Conservation (phyloP, 805 yeast genomes). For the Myxozyma udenii region DNA sequence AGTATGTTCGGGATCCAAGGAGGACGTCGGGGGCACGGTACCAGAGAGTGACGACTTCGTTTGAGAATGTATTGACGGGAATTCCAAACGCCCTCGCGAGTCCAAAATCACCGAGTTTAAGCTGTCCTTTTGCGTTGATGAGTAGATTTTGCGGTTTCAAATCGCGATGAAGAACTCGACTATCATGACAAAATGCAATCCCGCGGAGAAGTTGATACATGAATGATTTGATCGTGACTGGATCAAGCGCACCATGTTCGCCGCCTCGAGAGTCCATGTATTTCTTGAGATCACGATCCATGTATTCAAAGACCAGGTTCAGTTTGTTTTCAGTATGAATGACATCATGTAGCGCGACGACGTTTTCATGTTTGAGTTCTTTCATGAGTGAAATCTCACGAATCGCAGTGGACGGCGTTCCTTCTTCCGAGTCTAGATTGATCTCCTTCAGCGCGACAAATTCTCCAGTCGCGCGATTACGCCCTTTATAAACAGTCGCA, state of each 20-base stretch:
- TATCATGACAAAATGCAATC: slow-evolving; percentile 81
- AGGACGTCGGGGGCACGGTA: slow-evolving; percentile 96
- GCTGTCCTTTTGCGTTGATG: slow-evolving; percentile 83
- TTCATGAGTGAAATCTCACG: slow-evolving; percentile 94
- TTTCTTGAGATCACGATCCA: slow-evolving; percentile 90
- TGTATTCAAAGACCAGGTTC: slow-evolving; percentile 86
- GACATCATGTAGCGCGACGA: slow-evolving; percentile 91
- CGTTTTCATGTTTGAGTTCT: slow-evolving; percentile 89
- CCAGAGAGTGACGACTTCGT: slow-evolving; percentile 97
- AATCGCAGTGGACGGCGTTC: slow-evolving; percentile 97
- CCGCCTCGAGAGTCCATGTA: slow-evolving; percentile 94
- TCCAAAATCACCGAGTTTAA: slow-evolving; percentile 95
- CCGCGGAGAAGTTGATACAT: slow-evolving; percentile 94
- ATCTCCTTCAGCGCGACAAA: slow-evolving; percentile 98
- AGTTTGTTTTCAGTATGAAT: slow-evolving; percentile 95
- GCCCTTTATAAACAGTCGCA: slow-evolving; percentile 97
- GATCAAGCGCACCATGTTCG: slow-evolving; percentile 66
- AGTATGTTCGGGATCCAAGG: slow-evolving; percentile 89
- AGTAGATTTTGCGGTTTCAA: slow-evolving; percentile 93
- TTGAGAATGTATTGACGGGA: slow-evolving; percentile 94
- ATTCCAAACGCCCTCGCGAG: slow-evolving; percentile 97
- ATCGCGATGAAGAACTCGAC: slow-evolving; percentile 73
- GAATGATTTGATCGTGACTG: slow-evolving; percentile 76
- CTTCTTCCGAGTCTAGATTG: slow-evolving; percentile 92
- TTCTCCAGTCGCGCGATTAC: slow-evolving; percentile 80